Evolutionary conservation across 1,139 yeast genomes (phyloP), one percentile per base, ranked within the genome.

Genomic region (Suhomyces panamericanus): DNA sequence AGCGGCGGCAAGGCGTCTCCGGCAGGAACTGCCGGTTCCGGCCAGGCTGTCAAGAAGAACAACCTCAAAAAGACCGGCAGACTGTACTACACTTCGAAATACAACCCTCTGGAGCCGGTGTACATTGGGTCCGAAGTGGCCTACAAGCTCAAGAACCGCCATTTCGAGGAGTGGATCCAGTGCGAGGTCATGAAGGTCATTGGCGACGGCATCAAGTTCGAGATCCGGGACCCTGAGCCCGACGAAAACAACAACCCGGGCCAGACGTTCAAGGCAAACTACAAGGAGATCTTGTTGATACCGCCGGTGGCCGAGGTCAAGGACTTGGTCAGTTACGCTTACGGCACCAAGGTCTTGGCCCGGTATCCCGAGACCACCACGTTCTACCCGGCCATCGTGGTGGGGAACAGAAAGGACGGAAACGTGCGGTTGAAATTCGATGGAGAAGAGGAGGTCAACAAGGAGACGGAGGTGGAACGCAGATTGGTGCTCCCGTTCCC

Each of bases 351-450:
- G 55, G 99, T 93, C 3, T 71, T 95, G 49, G 99, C 98, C 0
- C 73, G 96, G 57, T 95, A 95, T 57, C 99, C 99, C 0, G 99
- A 95, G 56, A 95, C 99, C 0, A 95, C 99, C 0, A 91, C 98
- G 0, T 95, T 93, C 57, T 95, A 93, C 60, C 87, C 95, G 3
- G 99, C 99, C 0, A 87, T 88, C 42, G 98, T 95, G 4, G 85
- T 84, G 32, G 91, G 96, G 0, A 76, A 81, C 43, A 81, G 81
- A 49, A 76, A 87, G 52, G 93, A 85, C 55, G 90, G 95, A 0
- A 78, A 75, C 14, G 95, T 96, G 52, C 69, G 88, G 54, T 73
- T 95, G 44, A 80, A 82, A 57, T 95, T 95, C 58, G 99, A 95
- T 57, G 99, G 99, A 7, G 99, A 93, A 63, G 99, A 93, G 58